Percentiles rank a stretch among this genome's conserved stretches.
Evolutionary conservation across 768 basidiomycete genomes (phyloP).

Genomic region (Rossbeevera mucosa): DNA sequence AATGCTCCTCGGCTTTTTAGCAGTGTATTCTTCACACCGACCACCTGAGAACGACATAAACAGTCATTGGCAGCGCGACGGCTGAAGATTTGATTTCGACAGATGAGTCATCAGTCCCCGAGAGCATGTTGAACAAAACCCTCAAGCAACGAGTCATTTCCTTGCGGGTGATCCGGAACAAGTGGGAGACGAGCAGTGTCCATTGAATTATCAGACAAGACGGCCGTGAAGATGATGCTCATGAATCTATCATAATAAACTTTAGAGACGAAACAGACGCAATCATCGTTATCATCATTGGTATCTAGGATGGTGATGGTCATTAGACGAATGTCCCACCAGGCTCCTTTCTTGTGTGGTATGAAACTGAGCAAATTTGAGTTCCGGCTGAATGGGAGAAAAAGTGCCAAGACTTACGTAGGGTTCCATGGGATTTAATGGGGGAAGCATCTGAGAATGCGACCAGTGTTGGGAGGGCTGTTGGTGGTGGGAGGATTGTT

Average conservation of each 20-base stretch:
- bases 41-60: constrained; percentile 42
- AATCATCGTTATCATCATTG: constrained; percentile 42
- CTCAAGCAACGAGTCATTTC: constrained; percentile 36
- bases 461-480: constrained; percentile 46
- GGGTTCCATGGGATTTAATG: constrained; percentile 54
- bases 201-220: constrained; percentile 42
- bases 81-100: constrained; percentile 27
- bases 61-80: constrained; percentile 13
- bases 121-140: constrained; percentile 35
- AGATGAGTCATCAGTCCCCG: constrained; percentile 42
- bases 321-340: constrained; percentile 45
- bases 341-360: constrained; percentile 44
- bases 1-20: constrained; percentile 41
- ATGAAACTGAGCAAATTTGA: constrained; percentile 22
- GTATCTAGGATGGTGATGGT: constrained; percentile 48
- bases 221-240: constrained; percentile 45
- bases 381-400: constrained; percentile 4
- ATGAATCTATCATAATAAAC: constrained; percentile 43
- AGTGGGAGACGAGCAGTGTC: constrained; percentile 39
- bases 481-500: constrained; percentile 14
- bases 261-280: constrained; percentile 28
- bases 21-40: constrained; percentile 32
- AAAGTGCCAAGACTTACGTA: constrained; percentile 48
- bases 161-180: constrained; percentile 36
- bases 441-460: constrained; percentile 39